Evolutionary conservation across 139 green algal genomes (phyloP).

Genomic region (Haematococcus lacustris): DNA sequence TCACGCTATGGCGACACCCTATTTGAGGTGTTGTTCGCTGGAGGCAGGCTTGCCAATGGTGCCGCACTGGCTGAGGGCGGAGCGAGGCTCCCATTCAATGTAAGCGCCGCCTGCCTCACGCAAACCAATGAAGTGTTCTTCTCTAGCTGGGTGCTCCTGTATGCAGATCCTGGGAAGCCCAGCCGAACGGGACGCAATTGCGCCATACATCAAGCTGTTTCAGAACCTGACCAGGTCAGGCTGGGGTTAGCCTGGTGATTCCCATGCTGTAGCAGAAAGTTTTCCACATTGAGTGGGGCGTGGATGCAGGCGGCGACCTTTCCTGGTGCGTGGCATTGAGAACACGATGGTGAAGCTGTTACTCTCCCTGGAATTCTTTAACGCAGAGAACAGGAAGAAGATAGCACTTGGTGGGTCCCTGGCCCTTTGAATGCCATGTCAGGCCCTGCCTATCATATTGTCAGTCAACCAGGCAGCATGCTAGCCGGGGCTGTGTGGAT

Average conservation of each 20-base stretch:
- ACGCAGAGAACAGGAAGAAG: constrained; percentile 60
- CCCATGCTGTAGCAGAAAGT: too few species aligned
- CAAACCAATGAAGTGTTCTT: too few species aligned
- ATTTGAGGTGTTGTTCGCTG: constrained; percentile 91
- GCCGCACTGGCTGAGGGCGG: constrained; percentile 57
- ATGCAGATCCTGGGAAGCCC: constrained; percentile 61
- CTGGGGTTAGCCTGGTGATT: too few species aligned
- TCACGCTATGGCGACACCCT: constrained; percentile 91
- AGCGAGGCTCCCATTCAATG: constrained; percentile 3
- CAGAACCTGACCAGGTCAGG: constrained; percentile 70
- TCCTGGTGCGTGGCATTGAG: constrained; percentile 89
- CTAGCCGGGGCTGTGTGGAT: too few species aligned
- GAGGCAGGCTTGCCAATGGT: constrained; percentile 67
- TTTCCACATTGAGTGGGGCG: too few species aligned
- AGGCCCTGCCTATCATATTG: too few species aligned
- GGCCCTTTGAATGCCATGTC: too few species aligned
- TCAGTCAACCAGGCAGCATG: too few species aligned
- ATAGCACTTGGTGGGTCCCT: constrained; percentile 69
- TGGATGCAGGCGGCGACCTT: constrained; percentile 73
- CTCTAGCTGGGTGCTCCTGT: too few species aligned
- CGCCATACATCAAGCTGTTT: constrained; percentile 81
- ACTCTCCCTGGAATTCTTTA: constrained; percentile 84
- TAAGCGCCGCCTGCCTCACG: constrained; percentile 1
- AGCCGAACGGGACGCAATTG: constrained; percentile 50
- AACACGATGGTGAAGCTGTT: constrained; percentile 86